A percentile compares a stretch with the other conserved stretches of the same genome.
Evolutionary conservation across 768 basidiomycete genomes (phyloP).

Genomic region (Coprinopsis marcescibilis): DNA sequence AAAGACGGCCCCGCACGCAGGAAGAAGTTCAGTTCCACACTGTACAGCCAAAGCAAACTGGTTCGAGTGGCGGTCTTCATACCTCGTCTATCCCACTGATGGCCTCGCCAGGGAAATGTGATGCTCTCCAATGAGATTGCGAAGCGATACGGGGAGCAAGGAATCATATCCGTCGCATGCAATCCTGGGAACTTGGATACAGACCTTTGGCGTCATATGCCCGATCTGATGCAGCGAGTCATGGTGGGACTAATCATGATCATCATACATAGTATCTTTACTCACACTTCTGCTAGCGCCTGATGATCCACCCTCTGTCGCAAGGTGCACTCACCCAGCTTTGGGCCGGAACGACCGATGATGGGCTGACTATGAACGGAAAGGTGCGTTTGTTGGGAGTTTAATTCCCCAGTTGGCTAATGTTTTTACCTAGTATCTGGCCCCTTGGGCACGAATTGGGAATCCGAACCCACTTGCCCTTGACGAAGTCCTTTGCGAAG

Average conservation of each 20-base stretch:
- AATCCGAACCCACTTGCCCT: conserved; percentile 21
- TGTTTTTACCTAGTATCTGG: conserved; percentile 30
- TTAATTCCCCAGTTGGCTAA: neutral
- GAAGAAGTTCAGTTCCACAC: conserved; percentile 7
- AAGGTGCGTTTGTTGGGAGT: conserved; percentile 19
- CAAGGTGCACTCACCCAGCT: conserved; percentile 36
- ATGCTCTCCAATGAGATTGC: conserved; percentile 37
- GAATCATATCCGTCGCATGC: conserved; percentile 35
- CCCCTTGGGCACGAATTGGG: conserved; percentile 42
- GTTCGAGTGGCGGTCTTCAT: conserved; percentile 12
- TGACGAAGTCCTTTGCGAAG: conserved; percentile 28
- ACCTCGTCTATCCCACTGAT: neutral
- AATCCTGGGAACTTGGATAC: conserved; percentile 36
- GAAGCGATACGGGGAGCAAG: conserved; percentile 34
- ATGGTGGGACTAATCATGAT: conserved; percentile 13
- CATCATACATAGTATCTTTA: neutral
- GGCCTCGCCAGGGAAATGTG: conserved; percentile 30
- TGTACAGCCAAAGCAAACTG: conserved; percentile 29
- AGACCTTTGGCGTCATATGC: conserved; percentile 25
- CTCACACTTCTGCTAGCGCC: neutral
- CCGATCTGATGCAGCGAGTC: neutral
- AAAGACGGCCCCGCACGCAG: conserved; percentile 30
- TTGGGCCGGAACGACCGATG: conserved; percentile 32
- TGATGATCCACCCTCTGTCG: conserved; percentile 17
- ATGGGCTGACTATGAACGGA: conserved; percentile 25